phyloP scores from a whole-genome alignment of 2,329 filamentous ascomycete genomes.

The Beauveria caledonica region DNA sequence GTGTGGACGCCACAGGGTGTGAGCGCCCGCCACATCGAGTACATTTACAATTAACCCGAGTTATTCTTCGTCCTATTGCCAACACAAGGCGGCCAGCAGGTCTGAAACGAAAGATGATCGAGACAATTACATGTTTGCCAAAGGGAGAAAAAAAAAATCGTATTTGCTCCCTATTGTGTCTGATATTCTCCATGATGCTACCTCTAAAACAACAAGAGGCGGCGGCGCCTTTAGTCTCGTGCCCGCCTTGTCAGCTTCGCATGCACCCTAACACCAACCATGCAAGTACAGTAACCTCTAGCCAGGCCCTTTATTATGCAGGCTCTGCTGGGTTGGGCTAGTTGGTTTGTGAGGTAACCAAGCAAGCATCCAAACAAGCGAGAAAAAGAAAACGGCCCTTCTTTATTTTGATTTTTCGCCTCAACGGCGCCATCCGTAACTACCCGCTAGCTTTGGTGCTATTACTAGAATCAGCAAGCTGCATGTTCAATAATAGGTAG shows the following conservation, averaged over 20 bases:
- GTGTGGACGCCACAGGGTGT: too few relatives aligned
- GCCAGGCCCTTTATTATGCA: slow-evolving; percentile 1
- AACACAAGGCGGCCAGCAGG: too few relatives aligned
- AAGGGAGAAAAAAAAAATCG: too few relatives aligned
- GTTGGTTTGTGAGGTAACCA: background rate
- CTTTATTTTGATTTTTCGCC: background rate
- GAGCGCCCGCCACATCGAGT: too few relatives aligned
- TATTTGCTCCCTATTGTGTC: too few relatives aligned
- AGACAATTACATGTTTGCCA: too few relatives aligned
- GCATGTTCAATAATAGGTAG: background rate
- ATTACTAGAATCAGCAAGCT: background rate
- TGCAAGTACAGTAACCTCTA: background rate
- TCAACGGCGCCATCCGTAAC: background rate
- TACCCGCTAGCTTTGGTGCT: background rate
- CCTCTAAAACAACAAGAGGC: background rate
- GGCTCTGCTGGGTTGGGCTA: slow-evolving; percentile 2
- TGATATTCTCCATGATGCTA: too few relatives aligned
- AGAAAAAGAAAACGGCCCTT: background rate
- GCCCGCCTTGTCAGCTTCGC: background rate
- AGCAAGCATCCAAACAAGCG: background rate
- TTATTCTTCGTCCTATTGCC: too few relatives aligned
- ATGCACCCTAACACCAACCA: background rate
- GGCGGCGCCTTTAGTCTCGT: background rate
- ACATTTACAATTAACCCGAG: too few relatives aligned
- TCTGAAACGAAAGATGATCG: too few relatives aligned